Conservation (phyloP, 2,329 filamentous ascomycete species). For the Colletotrichum sp. region DNA sequence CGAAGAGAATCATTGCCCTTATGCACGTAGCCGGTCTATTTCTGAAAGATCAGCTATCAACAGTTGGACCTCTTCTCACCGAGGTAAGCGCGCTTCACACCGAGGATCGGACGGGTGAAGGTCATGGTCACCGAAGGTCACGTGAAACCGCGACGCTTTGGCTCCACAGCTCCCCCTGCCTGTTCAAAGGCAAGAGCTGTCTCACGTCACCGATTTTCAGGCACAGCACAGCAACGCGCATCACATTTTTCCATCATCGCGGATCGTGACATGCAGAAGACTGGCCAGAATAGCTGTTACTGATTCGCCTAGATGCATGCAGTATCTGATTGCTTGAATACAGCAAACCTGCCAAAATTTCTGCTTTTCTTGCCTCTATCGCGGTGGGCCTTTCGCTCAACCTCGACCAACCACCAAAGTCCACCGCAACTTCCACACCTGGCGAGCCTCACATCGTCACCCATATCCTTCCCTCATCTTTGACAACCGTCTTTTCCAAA, state of each 20-base stretch:
- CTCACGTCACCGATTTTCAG: slow-evolving; percentile 4
- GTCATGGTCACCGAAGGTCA: neutral
- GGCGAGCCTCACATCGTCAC: neutral
- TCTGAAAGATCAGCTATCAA: neutral
- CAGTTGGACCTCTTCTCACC: neutral
- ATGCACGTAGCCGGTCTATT: neutral
- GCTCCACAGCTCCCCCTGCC: neutral
- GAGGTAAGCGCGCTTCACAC: neutral
- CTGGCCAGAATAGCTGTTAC: neutral
- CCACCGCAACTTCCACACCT: neutral
- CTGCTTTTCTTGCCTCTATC: neutral
- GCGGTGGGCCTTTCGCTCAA: neutral
- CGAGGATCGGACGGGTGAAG: neutral
- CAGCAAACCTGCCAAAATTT: neutral
- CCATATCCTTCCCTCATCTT: neutral
- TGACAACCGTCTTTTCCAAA: neutral
- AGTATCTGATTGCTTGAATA: neutral
- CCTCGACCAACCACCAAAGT: neutral
- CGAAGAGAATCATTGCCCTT: neutral
- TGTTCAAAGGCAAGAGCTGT: neutral
- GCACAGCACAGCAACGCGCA: neutral
- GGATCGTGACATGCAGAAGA: neutral
- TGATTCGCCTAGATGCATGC: neutral
- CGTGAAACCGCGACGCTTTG: neutral
- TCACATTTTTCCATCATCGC: neutral